Percentiles rank a stretch among this genome's conserved stretches.
Conservation (phyloP, 345 rosid species). For the Citrus unshiu region DNA sequence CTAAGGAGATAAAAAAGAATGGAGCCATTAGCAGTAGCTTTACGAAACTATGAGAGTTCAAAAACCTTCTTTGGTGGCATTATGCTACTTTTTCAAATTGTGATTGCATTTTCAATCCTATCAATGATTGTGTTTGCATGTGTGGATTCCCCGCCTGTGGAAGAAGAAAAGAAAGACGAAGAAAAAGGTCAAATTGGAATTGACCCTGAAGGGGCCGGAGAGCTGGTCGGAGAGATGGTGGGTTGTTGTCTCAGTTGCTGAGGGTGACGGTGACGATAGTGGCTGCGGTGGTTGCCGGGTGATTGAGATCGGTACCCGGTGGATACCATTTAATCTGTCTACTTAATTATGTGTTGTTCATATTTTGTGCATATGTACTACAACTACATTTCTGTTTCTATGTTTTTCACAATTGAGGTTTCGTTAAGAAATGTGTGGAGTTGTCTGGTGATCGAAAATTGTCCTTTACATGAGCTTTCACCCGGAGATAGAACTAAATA, state of each 20-base stretch:
- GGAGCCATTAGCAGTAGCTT: not conserved
- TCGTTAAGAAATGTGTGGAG: no score
- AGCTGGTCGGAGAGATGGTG: not conserved
- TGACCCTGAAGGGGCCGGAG: not conserved
- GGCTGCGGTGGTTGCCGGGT: not conserved
- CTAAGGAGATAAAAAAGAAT: not conserved
- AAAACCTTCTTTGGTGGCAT: not conserved
- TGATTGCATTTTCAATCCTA: not conserved
- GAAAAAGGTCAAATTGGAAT: not conserved
- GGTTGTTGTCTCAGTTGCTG: constrained; percentile 4
- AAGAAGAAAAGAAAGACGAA: not conserved
- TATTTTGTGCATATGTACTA: no score
- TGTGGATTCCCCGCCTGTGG: not conserved
- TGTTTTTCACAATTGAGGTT: no score
- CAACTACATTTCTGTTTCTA: no score
- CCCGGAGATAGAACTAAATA: no score
- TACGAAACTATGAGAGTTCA: not conserved
- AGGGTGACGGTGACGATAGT: not conserved
- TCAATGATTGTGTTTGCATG: constrained; percentile 1
- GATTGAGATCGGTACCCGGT: not conserved
- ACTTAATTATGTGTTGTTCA: no score
- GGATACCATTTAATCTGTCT: no score
- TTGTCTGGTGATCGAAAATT: no score
- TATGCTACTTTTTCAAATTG: not conserved
- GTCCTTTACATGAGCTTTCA: no score